These are phyloP conservation scores for Zasmidium citrigriseum DNA, from an alignment of 2,329 filamentous ascomycete genomes.

Conservation along the genomic window DNA sequence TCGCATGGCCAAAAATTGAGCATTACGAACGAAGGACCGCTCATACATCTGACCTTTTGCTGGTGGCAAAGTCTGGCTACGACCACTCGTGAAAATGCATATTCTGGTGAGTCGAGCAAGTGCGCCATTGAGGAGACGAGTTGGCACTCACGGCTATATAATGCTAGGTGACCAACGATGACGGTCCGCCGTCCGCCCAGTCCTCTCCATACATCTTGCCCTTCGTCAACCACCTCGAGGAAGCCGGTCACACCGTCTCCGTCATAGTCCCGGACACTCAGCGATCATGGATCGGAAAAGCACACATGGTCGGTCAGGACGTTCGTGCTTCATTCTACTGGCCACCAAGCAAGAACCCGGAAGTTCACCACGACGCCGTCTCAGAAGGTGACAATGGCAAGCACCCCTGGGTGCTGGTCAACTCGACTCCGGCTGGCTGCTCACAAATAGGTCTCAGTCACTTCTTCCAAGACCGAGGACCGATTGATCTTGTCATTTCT, in stretches of 20 bases:
- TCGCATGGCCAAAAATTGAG: too few species aligned
- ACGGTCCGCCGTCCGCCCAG: conserved; percentile 52
- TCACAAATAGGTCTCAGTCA: conserved; percentile 51
- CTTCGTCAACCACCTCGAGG: conserved; percentile 48
- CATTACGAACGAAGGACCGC: too few species aligned
- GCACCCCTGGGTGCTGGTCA: conserved; percentile 52
- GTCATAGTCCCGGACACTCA: conserved; percentile 90
- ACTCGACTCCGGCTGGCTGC: conserved; percentile 52
- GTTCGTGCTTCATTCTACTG: conserved; percentile 68
- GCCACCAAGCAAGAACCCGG: conserved; percentile 43
- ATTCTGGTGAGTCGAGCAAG: conserved; percentile 2
- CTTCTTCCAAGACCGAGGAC: conserved; percentile 47
- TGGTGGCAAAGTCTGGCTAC: neutral
- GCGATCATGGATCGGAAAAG: conserved; percentile 97
- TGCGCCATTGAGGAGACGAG: neutral
- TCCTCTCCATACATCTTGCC: conserved; percentile 53
- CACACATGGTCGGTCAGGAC: conserved; percentile 82
- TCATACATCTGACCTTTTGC: too few species aligned
- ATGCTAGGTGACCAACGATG: conserved; percentile 52
- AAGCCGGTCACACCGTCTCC: conserved; percentile 80
- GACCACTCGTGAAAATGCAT: conserved; percentile 2
- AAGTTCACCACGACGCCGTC: conserved; percentile 26
- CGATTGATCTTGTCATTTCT: conserved; percentile 48
- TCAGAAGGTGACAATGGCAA: conserved; percentile 39
- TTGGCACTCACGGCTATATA: too few species aligned